Base-by-base conservation (phyloP, 1,284 basidiomycete species). In the Somion occarium region DNA sequence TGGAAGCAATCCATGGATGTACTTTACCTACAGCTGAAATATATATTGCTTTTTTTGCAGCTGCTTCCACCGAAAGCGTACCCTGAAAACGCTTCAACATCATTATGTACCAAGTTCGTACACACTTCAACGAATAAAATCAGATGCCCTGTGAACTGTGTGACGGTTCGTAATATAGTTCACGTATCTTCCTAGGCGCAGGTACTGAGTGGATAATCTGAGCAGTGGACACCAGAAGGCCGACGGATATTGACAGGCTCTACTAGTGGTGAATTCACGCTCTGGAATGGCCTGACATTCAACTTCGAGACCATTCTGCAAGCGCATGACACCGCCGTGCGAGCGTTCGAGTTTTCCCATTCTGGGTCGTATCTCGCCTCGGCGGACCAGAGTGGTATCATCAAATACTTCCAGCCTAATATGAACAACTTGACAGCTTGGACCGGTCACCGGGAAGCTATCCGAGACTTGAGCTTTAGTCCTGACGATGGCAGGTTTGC, bases 71-170 rank as follows among this genome's bases (percentile, higher is more conserved):
- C 96, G 0, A 85, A 87, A 63, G 95, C 93, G 30, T 97, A 98
- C 66, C 82, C 85, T 15, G 82, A 83, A 52, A 96, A 98, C 65
- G 78, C 88, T 1, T 91, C 93, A 1, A 96, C 92, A 0, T 97
- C 93, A 0, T 75, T 98, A 49, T 93, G 93, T 63, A 95, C 93
- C 41, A 93, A 94, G 65, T 97, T 98, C 61, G 90, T 98, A 11
- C 97, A 99, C 67, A 98, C 95, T 0, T 96, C 93, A 4, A 98
- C 95, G 46, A 99, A 99, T 78, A 99, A 99, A 72, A 93, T 98
- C 58, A 80, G 94, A 49, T 97, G 93, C 72, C 95, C 96, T 0
- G 94, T 98, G 46, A 96, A 98, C 59, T 88, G 95, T 26, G 95
- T 98, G 22, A 83, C 85, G 61, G 93, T 93, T 59, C 61, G 88